Percentiles rank a stretch among this genome's conserved stretches.
Conservation (phyloP, 2,329 filamentous ascomycete genomes). For the Coniella vitis region DNA sequence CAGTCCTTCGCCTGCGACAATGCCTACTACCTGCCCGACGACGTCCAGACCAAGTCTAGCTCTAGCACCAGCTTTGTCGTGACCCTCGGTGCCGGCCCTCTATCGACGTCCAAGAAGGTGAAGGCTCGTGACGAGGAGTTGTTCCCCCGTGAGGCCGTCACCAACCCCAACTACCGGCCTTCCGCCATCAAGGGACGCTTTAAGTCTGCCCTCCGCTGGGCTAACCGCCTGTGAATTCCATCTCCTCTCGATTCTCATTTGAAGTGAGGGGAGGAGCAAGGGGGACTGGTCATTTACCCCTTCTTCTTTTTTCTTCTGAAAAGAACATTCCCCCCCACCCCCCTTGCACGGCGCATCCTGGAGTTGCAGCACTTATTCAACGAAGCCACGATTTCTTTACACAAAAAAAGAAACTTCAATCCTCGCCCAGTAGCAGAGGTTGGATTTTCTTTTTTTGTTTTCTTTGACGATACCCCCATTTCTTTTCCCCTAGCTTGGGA, state of each 20-base stretch:
- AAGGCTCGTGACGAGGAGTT: conserved; percentile 9
- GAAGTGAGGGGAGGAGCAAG: background rate
- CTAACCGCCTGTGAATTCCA: background rate
- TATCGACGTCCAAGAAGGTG: conserved; percentile 17
- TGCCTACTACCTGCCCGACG: conserved; percentile 46
- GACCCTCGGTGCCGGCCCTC: conserved; percentile 36
- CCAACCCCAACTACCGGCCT: conserved; percentile 10
- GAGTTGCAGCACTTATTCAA: conserved; percentile 14
- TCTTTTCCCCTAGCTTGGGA: too few relatives aligned
- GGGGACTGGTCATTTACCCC: too few relatives aligned
- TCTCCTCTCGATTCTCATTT: background rate
- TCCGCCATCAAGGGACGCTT: conserved; percentile 3
- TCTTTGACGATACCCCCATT: too few relatives aligned
- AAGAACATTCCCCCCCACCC: too few relatives aligned
- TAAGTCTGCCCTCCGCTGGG: conserved; percentile 4
- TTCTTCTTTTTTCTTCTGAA: too few relatives aligned
- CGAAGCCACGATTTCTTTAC: conserved; percentile 15
- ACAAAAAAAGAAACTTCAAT: background rate
- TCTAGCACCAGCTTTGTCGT: conserved; percentile 41
- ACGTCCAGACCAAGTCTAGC: conserved; percentile 49
- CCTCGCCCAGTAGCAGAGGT: background rate
- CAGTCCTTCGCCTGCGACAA: conserved; percentile 36
- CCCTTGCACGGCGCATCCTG: conserved; percentile 9
- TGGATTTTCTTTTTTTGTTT: too few relatives aligned
- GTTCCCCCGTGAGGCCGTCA: conserved; percentile 15